Base-by-base conservation (phyloP, 192 early-diverging fungal genomes). In the Entomortierella chlamydospora region DNA sequence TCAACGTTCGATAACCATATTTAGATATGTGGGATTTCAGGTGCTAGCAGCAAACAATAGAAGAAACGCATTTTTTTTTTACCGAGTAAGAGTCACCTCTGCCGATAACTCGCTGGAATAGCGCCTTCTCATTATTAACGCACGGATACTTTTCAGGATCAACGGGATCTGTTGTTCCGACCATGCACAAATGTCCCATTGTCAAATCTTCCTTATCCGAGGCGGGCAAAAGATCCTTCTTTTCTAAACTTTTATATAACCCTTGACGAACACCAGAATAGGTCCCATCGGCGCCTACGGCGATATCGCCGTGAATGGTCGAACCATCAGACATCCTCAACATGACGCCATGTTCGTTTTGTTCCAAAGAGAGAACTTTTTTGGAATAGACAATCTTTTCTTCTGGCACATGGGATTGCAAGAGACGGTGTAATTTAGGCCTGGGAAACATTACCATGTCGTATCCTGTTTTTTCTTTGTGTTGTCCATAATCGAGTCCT, bases 121-220 rank as follows among this genome's bases (percentile, higher is more conserved):
- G 25, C 8, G 57, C 20, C 8, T 34, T 3, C 11, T 52, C 20
- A 29, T 58, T 43, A 17, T 41, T 51, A 25, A 42, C 0, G 11
- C 20, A 7, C 17, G 56, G 39, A 30, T 53, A 73, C 13, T 73
- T 65, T 33, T 73, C 62, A 0, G 50, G 26, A 11, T 73, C 63
- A 4, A 60, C 23, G 17, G 62, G 20, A 8, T 37, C 57, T 20
- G 54, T 65, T 0, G 49, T 65, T 5, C 60, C 71, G 18, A 65
- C 56, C 26, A 73, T 15, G 10, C 31, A 51, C 9, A 51, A 11
- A 50, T 41, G 43, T 4, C 62, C 59, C 4, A 26, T 23, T 0
- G n/a, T 25, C 55, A 57, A 17, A 5, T 43, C 18, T 8, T 53
- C 57, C 2, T 23, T 45, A 8, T 69, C 67, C 0, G 22, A 11